A percentile compares a stretch with the other conserved stretches of the same genome.
These are phyloP conservation scores for Favolaschia claudopus DNA, from an alignment of 768 basidiomycete genomes.

Conservation along the genomic window DNA sequence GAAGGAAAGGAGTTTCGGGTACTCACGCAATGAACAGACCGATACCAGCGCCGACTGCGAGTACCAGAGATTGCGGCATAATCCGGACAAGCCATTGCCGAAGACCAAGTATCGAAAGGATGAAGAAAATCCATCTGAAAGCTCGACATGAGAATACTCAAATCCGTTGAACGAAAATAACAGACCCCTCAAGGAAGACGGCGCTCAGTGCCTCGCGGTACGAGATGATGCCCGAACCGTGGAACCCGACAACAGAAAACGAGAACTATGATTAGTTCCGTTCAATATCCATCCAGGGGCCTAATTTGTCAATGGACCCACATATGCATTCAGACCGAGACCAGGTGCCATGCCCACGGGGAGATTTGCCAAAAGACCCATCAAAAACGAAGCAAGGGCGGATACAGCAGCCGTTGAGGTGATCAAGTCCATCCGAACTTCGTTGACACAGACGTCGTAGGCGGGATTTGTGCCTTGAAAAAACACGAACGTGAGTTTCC, in stretches of 20 bases:
- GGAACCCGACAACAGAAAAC: conserved; percentile 88
- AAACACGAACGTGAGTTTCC: too few species aligned
- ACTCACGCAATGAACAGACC: conserved; percentile 87
- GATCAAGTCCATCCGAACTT: conserved; percentile 79
- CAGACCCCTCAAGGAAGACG: conserved; percentile 87
- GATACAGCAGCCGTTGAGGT: conserved; percentile 83
- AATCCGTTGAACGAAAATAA: not conserved
- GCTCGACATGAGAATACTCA: conserved; percentile 2
- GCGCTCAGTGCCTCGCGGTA: conserved; percentile 85
- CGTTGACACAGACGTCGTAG: conserved; percentile 66
- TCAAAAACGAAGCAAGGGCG: conserved; percentile 77
- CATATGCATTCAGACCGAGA: conserved; percentile 83
- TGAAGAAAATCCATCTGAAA: conserved; percentile 81
- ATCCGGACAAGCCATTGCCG: conserved; percentile 90
- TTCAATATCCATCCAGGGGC: not conserved
- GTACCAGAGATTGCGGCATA: conserved; percentile 87
- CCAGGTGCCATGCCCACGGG: conserved; percentile 91
- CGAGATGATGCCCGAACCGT: conserved; percentile 74
- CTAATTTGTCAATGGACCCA: conserved; percentile 42
- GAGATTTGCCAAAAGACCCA: conserved; percentile 88
- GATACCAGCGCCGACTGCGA: conserved; percentile 87
- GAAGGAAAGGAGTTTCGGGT: conserved; percentile 3
- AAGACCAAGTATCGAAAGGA: conserved; percentile 81
- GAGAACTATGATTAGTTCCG: conserved; percentile 62
- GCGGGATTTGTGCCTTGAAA: too few species aligned